Evolutionary conservation across 140 eudicot species (phyloP).

Genomic region (Anethum foeniculum): DNA sequence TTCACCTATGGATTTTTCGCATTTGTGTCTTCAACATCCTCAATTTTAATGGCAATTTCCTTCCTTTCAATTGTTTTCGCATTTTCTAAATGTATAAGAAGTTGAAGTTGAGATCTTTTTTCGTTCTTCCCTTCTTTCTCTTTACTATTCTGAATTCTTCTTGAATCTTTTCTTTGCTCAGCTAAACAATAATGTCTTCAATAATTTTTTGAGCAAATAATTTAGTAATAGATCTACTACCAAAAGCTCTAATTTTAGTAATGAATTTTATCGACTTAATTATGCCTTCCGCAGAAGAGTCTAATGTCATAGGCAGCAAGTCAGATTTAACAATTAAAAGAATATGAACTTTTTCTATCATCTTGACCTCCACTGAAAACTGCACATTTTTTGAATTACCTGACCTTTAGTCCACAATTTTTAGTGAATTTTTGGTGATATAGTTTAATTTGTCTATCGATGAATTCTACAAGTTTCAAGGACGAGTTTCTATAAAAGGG

Average conservation of each 20-base stretch:
- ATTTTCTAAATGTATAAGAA: too few species aligned
- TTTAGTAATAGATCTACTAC: neutral
- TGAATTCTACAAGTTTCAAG: neutral
- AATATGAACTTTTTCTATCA: neutral
- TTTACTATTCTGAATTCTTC: too few species aligned
- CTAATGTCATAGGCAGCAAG: neutral
- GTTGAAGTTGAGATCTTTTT: too few species aligned
- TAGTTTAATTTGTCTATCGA: neutral
- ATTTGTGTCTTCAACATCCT: too few species aligned
- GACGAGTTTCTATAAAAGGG: neutral
- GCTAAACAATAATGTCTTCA: neutral
- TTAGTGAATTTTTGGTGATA: too few species aligned
- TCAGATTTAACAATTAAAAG: neutral
- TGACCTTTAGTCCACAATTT: neutral
- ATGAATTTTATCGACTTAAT: neutral
- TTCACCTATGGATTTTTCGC: too few species aligned
- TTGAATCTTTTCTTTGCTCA: too few species aligned
- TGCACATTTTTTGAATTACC: neutral
- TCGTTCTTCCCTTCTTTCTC: too few species aligned
- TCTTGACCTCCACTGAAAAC: neutral
- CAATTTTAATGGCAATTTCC: too few species aligned
- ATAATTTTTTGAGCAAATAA: neutral
- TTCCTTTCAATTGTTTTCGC: too few species aligned
- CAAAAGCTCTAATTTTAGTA: neutral
- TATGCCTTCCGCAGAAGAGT: neutral